Evolutionary conservation across 257 asterid species (phyloP), one percentile per base, ranked within the genome.

Genomic region (Thymus mandschuricus): DNA sequence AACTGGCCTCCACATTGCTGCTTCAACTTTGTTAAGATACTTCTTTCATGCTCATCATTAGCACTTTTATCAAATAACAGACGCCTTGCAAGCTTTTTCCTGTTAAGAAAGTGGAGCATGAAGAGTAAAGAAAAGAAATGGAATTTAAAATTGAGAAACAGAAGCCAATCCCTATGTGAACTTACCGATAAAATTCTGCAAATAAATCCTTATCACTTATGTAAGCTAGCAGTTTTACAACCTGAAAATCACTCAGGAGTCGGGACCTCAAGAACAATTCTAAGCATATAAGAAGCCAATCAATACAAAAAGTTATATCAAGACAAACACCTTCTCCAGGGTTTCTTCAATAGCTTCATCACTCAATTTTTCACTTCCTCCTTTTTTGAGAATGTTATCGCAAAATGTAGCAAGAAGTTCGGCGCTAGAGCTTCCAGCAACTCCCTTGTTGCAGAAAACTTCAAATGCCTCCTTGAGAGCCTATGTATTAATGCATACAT

Each of bases 381-480:
- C 99, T 77, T 95, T 95, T 62, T 95, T 95, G 69, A 95, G 92
- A 80, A 95, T 88, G 86, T 92, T 95, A 82, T 95, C 99, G 56
- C 99, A 95, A 79, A 89, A 95, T 58, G 99, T 88, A 43, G 99
- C 98, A 5, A 95, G 96, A 77, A 95, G 97, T 77, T 95, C 99
- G 1, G 99, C 99, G 65, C 94, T 92, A 10, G 99, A 92, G 80
- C 96, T 95, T 77, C 99, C 99, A 78, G 96, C 96, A 76, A 95
- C 95, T 44, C 98, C 97, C 81, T 95, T 95, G 83, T 95, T 95
- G 88, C 99, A 95, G 75, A 95, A 95, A 63, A 87, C 85, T 78
- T 95, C 99, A 74, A 95, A 95, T 65, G 99, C 99, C 82, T 95
- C 99, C 78, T 95, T 95, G 51, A 95, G 97, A 76, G 99, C 99